phyloP scores from a whole-genome alignment of 164 flowering plant species.

The Cinnamomum chago region DNA sequence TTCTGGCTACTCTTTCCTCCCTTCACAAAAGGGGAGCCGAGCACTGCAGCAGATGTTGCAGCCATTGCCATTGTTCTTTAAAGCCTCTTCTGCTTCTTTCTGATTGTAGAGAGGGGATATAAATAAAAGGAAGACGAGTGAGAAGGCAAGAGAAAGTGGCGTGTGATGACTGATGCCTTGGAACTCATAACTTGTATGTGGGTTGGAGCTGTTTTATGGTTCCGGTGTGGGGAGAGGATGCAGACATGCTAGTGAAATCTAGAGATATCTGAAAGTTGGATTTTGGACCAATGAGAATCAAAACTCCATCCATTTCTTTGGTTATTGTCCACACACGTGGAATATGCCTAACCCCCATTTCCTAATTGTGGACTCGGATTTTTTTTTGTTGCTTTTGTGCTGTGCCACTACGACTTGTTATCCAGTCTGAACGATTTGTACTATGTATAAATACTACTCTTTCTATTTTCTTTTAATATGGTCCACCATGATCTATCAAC shows the following conservation, averaged over 20 bases:
- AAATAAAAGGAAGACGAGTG: neutral
- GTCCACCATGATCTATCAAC: too few relatives aligned
- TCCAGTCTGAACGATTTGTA: too few relatives aligned
- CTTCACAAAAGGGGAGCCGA: slow-evolving; percentile 60
- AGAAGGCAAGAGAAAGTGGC: neutral
- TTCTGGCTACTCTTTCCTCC: slow-evolving; percentile 51
- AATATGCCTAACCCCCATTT: slow-evolving; percentile 19
- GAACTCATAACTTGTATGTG: neutral
- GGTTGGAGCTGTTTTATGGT: neutral
- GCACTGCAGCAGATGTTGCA: slow-evolving; percentile 52
- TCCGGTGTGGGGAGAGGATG: slow-evolving; percentile 12
- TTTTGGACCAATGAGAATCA: slow-evolving; percentile 59
- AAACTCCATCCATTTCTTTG: slow-evolving; percentile 40
- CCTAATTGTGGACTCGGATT: neutral
- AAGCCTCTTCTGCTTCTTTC: neutral
- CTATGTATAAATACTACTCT: too few relatives aligned
- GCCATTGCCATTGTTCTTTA: slow-evolving; percentile 31
- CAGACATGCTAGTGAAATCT: slow-evolving; percentile 27
- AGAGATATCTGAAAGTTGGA: slow-evolving; percentile 42
- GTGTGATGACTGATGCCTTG: neutral
- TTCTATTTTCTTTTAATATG: too few relatives aligned
- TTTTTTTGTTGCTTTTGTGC: neutral
- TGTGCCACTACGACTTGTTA: too few relatives aligned
- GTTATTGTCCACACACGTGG: slow-evolving; percentile 44
- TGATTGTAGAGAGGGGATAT: neutral